Conservation (phyloP, 1,139 yeast species). For the Yamadazyma sp. region DNA sequence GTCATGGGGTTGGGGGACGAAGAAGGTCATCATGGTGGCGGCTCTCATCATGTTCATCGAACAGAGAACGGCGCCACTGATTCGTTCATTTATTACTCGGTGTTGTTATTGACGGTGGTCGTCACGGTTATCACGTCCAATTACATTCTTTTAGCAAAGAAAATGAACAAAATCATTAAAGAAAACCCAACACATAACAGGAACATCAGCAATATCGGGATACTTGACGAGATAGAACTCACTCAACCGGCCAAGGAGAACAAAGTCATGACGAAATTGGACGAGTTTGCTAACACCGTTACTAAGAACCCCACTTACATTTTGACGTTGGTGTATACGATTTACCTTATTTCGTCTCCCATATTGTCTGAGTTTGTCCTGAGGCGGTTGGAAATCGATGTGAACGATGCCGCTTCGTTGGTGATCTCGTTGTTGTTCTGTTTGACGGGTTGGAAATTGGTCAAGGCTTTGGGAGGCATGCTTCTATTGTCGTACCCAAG, state of each 20-base stretch:
- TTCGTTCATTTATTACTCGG: conserved; percentile 26
- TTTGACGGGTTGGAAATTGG: conserved; percentile 55
- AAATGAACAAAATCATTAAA: conserved; percentile 35
- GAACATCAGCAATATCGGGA: conserved; percentile 15
- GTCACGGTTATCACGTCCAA: conserved; percentile 40
- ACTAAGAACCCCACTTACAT: conserved; percentile 62
- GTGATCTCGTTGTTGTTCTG: conserved; percentile 50
- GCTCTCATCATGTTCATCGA: conserved; percentile 56
- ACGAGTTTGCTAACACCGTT: conserved; percentile 15
- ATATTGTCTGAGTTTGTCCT: conserved; percentile 29
- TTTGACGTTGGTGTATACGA: conserved; percentile 58
- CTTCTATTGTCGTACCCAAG: conserved; percentile 55
- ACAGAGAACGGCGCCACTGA: conserved; percentile 24
- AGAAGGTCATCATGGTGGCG: conserved; percentile 28
- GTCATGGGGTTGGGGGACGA: conserved; percentile 40
- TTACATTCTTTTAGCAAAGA: conserved; percentile 34
- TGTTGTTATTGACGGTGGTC: conserved; percentile 26
- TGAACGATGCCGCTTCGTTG: conserved; percentile 53
- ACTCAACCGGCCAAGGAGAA: conserved; percentile 7
- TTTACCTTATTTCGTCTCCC: conserved; percentile 34
- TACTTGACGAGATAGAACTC: conserved; percentile 10
- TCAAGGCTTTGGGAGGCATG: conserved; percentile 51
- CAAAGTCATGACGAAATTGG: conserved; percentile 11
- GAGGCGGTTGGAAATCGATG: conserved; percentile 33
- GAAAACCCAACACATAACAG: conserved; percentile 13